phyloP scores from a whole-genome alignment of 1,139 yeast genomes.

The Taiozyma sp. region DNA sequence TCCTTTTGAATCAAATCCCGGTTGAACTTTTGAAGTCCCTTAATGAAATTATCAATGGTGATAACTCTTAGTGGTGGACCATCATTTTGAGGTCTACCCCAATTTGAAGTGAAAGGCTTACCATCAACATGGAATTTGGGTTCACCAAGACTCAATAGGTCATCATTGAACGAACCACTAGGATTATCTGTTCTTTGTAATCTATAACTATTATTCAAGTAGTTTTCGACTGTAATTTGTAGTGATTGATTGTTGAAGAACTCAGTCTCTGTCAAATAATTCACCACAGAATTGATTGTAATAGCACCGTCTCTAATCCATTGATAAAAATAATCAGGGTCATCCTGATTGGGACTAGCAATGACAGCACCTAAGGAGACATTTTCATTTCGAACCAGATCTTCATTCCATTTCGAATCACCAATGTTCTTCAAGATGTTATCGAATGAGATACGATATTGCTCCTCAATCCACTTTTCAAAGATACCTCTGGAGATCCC shows the following conservation, averaged over 20 bases:
- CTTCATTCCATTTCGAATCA: slow-evolving; percentile 33
- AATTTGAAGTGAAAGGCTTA: slow-evolving; percentile 50
- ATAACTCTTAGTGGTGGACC: slow-evolving; percentile 85
- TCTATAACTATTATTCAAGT: slow-evolving; percentile 50
- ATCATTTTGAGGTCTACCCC: slow-evolving; percentile 98
- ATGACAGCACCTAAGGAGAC: slow-evolving; percentile 68
- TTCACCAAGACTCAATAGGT: slow-evolving; percentile 70
- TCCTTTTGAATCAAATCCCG: slow-evolving; percentile 20
- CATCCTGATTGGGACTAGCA: slow-evolving; percentile 70
- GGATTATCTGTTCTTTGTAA: slow-evolving; percentile 66
- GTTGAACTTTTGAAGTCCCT: slow-evolving; percentile 33
- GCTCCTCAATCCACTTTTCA: slow-evolving; percentile 52
- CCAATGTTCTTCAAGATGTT: slow-evolving; percentile 63
- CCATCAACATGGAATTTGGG: slow-evolving; percentile 78
- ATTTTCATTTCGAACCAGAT: slow-evolving; percentile 28
- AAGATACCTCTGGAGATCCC: slow-evolving; percentile 34
- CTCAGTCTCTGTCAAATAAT: slow-evolving; percentile 34
- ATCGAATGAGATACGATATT: slow-evolving; percentile 45
- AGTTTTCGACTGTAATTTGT: slow-evolving; percentile 45
- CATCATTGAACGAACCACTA: slow-evolving; percentile 52
- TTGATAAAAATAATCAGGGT: slow-evolving; percentile 81
- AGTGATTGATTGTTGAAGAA: slow-evolving; percentile 29
- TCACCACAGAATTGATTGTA: slow-evolving; percentile 63
- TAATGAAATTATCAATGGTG: slow-evolving; percentile 56
- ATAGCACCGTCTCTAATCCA: slow-evolving; percentile 93